Evolutionary conservation across 179 eudicot genomes (phyloP).

Genomic region (Silene vulgaris): DNA sequence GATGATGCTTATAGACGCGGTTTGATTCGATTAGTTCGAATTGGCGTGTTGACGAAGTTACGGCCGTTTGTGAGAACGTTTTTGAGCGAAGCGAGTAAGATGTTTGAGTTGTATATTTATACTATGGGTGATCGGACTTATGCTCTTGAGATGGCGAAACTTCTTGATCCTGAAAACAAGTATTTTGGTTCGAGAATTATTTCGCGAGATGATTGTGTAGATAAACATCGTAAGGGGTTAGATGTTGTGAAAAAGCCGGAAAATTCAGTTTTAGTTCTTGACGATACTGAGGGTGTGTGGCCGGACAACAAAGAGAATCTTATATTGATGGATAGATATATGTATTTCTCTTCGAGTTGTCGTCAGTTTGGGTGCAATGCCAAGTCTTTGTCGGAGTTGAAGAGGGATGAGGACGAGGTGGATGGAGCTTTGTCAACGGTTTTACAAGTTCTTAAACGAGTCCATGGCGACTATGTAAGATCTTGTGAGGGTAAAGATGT

Average conservation of each 20-base stretch:
- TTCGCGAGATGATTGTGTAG: conserved; percentile 60
- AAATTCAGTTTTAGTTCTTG: conserved; percentile 65
- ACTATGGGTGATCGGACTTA: conserved; percentile 78
- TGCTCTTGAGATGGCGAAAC: conserved; percentile 66
- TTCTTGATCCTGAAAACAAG: conserved; percentile 56
- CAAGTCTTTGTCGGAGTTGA: conserved; percentile 9
- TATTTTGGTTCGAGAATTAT: conserved; percentile 66
- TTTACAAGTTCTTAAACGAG: not conserved
- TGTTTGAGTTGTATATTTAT: conserved; percentile 84
- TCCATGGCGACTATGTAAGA: not conserved
- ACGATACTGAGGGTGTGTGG: conserved; percentile 70
- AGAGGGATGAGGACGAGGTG: conserved; percentile 14
- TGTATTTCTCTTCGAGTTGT: conserved; percentile 14
- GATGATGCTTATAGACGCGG: conserved; percentile 51
- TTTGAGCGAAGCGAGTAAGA: conserved; percentile 53
- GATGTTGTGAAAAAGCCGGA: conserved; percentile 63
- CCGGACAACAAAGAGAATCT: not conserved
- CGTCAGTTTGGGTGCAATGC: conserved; percentile 3
- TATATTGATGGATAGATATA: conserved; percentile 9
- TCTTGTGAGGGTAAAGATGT: not conserved
- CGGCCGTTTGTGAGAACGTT: conserved; percentile 75
- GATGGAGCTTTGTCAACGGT: conserved; percentile 12
- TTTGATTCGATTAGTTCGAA: conserved; percentile 46
- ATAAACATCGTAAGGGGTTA: conserved; percentile 59
- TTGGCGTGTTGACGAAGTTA: conserved; percentile 70